Percentiles rank a stretch among this genome's conserved stretches.
phyloP scores from a whole-genome alignment of 371 early-diverging fungal species.

The Mucor saturninus region DNA sequence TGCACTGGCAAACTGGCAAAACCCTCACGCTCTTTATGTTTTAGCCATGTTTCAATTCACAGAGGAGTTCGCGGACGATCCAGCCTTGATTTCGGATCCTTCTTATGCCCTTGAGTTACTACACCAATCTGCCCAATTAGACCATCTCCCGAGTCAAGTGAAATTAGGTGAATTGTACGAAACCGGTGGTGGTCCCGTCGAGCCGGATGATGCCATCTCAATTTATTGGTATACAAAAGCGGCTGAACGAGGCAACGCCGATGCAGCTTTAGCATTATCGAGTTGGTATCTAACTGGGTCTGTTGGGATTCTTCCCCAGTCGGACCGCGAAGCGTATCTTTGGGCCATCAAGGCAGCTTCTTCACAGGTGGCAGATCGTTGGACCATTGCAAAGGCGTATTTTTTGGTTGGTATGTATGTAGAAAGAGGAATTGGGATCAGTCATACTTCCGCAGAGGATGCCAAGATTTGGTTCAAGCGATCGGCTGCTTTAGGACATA shows the following conservation, averaged over 20 bases:
- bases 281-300: constrained; percentile 91
- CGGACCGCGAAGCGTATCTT: constrained; percentile 84
- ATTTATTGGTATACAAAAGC: constrained; percentile 95
- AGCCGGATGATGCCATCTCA: constrained; percentile 83
- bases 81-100: constrained; percentile 73
- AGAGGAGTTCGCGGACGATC: constrained; percentile 60
- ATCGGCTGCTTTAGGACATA: constrained; percentile 76
- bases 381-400: constrained; percentile 79
- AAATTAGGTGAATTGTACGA: constrained; percentile 93
- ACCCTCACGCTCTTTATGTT: constrained; percentile 90
- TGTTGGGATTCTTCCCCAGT: constrained; percentile 68
- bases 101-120: constrained; percentile 85
- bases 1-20: constrained; percentile 67
- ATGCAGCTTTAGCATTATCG: constrained; percentile 82
- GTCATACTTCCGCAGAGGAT: constrained; percentile 59
- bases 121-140: constrained; percentile 84
- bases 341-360: constrained; percentile 39
- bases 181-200: constrained; percentile 76
- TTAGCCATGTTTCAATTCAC: constrained; percentile 84
- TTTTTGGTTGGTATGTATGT: constrained; percentile 83
- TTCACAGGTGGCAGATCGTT: constrained; percentile 27
- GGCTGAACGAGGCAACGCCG: constrained; percentile 81
- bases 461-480: constrained; percentile 74
- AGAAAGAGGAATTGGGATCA: constrained; percentile 74
- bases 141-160: constrained; percentile 89